Base-by-base conservation (phyloP, 1,284 basidiomycete genomes). In the Trametes hirsuta region DNA sequence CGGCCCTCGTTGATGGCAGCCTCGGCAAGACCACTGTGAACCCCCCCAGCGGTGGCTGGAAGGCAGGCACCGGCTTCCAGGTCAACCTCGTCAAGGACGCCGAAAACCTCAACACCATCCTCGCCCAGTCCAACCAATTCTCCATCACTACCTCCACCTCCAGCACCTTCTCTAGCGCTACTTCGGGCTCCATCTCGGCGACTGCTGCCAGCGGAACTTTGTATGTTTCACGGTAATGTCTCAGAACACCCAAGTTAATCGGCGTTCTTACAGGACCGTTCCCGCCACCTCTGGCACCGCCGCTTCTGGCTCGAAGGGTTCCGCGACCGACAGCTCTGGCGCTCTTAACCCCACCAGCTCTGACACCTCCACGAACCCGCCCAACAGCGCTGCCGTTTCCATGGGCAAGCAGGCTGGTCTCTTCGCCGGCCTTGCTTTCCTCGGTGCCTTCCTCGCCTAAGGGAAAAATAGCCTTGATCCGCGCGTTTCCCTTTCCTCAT, bases 101-200 rank as follows among this genome's bases (percentile, higher is more conserved):
- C 4, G 58, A 80, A 30, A 59, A 82, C 47, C 70, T 80, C 18
- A 72, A 75, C 71, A 72, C 74, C 55, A 84, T 92, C 63, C 77
- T 82, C 53, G 88, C 91, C 47, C 90, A 94, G 75, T 92, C 86
- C 18, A 46, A 49, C 15, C 64, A 81, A 53, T 91, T 90, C 71
- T 70, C 70, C 58, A 87, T 93, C 73, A 77, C 72, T 47, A 59
- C 68, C 1, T 60, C 69, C 39, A 66, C 73, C 53, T 68, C 69
- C 12, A 71, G 64, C 40, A 42, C 67, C 41, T 63, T 59, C 55
- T 64, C 66, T 24, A 52, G 59, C 37, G 58, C 65, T 2, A 62
- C 61, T 39, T 59, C 58, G 11, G 59, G 63, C 14, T 12, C 36
- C n/a, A 46, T 47, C 24, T 22, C 61, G 4, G 56, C 44, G 18